phyloP scores from a whole-genome alignment of 306 rosid genomes.

The Casuarina equisetifolia region DNA sequence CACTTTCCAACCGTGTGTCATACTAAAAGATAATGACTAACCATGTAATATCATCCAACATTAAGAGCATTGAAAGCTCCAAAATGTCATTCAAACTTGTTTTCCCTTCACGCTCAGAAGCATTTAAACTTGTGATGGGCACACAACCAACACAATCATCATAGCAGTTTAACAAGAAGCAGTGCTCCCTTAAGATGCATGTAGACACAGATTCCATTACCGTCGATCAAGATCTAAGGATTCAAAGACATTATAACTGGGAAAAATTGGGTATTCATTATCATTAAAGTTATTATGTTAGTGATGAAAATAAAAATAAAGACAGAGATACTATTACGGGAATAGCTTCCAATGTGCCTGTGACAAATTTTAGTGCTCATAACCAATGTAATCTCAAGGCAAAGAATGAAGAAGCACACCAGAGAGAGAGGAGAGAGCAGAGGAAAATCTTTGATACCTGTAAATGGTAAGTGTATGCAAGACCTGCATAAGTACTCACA shows the following conservation, averaged over 20 bases:
- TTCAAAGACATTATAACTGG: not conserved
- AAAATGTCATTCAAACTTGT: not conserved
- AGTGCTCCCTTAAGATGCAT: not conserved
- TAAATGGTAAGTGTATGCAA: conserved; percentile 91
- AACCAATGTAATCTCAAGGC: too few relatives aligned
- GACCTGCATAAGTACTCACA: conserved; percentile 93
- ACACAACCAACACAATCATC: not conserved
- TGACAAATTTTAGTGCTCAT: too few relatives aligned
- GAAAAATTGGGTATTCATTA: conserved; percentile 8
- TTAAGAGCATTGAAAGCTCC: not conserved
- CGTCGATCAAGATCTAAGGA: not conserved
- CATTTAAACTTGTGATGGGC: not conserved
- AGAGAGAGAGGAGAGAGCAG: not conserved
- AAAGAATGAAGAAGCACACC: too few relatives aligned
- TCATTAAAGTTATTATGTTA: not conserved
- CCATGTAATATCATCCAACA: not conserved
- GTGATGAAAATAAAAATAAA: conserved; percentile 1
- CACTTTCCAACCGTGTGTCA: not conserved
- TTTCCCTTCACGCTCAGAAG: not conserved
- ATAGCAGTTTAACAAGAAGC: not conserved
- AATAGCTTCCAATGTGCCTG: too few relatives aligned
- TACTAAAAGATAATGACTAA: not conserved
- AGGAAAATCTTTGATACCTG: conserved; percentile 48
- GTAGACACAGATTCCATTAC: not conserved
- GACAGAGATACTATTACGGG: not conserved